Conservation (phyloP, 441 rosid genomes). For the Populus hybrid region DNA sequence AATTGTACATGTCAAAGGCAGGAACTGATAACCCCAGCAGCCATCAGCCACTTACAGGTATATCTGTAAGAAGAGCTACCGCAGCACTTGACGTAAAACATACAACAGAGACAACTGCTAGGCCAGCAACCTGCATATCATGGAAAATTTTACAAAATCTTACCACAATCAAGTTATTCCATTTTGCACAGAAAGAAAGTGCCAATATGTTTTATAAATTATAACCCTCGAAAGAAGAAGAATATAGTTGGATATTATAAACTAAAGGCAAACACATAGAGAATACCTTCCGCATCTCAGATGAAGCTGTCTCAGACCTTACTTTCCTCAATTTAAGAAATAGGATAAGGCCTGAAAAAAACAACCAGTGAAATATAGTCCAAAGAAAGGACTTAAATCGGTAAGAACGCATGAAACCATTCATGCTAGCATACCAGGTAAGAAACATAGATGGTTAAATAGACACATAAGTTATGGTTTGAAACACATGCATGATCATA, state of each 20-base stretch:
- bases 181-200: background rate
- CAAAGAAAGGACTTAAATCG: background rate
- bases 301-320: conserved; percentile 60
- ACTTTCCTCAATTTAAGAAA: conserved; percentile 63
- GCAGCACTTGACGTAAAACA: conserved; percentile 60
- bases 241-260: background rate
- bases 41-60: conserved; percentile 41
- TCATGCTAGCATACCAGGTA: background rate
- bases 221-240: background rate
- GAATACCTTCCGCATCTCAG: conserved; percentile 64
- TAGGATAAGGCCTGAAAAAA: conserved; percentile 43
- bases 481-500: background rate
- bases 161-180: background rate
- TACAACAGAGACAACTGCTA: conserved; percentile 53
- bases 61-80: conserved; percentile 48
- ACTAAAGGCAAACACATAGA: background rate
- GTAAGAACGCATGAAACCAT: background rate
- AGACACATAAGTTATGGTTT: background rate
- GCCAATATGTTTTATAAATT: background rate
- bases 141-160: background rate
- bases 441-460: background rate
- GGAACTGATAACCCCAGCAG: background rate
- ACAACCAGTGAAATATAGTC: background rate
- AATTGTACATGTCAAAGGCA: background rate
- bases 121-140: conserved; percentile 54